A percentile compares a stretch with the other conserved stretches of the same genome.
These are phyloP conservation scores for Chaetoceros tenuissimus DNA, from an alignment of 108 stramenopile species.

Conservation along the genomic window DNA sequence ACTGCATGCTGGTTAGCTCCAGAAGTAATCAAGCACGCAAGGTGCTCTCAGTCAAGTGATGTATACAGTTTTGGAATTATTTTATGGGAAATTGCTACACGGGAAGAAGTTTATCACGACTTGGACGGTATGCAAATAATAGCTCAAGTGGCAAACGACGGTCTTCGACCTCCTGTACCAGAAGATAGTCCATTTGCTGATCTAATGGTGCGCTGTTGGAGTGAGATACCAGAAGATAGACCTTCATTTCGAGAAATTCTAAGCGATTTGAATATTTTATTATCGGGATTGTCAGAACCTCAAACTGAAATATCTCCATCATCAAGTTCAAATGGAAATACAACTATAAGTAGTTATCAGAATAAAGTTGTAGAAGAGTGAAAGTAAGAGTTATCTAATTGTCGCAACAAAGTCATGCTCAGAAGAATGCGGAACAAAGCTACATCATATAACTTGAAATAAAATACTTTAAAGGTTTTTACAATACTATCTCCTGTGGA, in stretches of 20 bases:
- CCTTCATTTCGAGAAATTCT: constrained; percentile 83
- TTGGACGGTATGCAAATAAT: constrained; percentile 92
- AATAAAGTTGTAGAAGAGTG: no score
- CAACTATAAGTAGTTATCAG: no score
- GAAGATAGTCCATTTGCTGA: constrained; percentile 86
- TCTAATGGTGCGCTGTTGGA: constrained; percentile 94
- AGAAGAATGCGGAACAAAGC: no score
- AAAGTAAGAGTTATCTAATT: no score
- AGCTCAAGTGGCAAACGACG: constrained; percentile 91
- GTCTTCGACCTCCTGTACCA: constrained; percentile 85
- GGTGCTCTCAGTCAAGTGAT: constrained; percentile 83
- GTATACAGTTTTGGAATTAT: constrained; percentile 96
- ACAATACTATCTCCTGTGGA: no score
- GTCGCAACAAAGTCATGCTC: no score
- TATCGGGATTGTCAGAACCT: not conserved
- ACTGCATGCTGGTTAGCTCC: constrained; percentile 97
- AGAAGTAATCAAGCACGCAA: constrained; percentile 86
- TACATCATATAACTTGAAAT: no score
- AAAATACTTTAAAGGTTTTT: no score
- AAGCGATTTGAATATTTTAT: constrained; percentile 49
- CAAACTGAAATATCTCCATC: no score
- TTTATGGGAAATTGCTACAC: constrained; percentile 92
- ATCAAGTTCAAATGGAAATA: no score
- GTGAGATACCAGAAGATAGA: constrained; percentile 74
- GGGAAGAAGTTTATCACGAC: constrained; percentile 90